Conservation (phyloP, 352 stramenopile species). For the Phytophthora nicotianae region DNA sequence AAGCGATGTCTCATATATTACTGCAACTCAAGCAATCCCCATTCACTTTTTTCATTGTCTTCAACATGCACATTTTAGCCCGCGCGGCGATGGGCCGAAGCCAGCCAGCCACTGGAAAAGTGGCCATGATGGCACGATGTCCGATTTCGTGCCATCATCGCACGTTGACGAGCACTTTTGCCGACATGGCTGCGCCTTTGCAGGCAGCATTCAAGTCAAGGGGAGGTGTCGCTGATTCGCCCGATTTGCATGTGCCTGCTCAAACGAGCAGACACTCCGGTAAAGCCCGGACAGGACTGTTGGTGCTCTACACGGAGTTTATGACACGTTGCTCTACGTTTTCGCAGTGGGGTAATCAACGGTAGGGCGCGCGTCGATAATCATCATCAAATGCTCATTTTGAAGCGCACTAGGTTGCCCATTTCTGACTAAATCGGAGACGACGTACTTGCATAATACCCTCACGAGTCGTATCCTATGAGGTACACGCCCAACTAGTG, state of each 20-base stretch:
- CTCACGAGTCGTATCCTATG: too few relatives aligned
- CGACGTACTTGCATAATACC: too few relatives aligned
- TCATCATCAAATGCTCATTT: conserved; percentile 1
- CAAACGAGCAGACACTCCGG: conserved; percentile 30
- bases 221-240: conserved; percentile 8
- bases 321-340: conserved; percentile 1
- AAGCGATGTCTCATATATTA: conserved; percentile 32
- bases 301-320: not conserved
- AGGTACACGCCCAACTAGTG: too few relatives aligned
- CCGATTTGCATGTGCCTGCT: conserved; percentile 14
- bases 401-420: not conserved
- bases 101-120: conserved; percentile 11
- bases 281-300: conserved; percentile 13
- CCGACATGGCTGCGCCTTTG: conserved; percentile 1
- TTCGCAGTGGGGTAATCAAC: conserved; percentile 23
- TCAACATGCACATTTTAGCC: conserved; percentile 15
- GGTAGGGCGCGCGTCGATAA: conserved; percentile 3
- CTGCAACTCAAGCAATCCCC: conserved; percentile 6
- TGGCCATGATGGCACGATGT: too few relatives aligned
- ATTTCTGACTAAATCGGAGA: not conserved
- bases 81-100: not conserved
- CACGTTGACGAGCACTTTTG: conserved; percentile 1
- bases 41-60: conserved; percentile 21
- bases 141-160: conserved; percentile 13
- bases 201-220: conserved; percentile 11